Evolutionary conservation across 1,284 basidiomycete species (phyloP), one percentile per base, ranked within the genome.

Genomic region (Austroboletus novae-zelandiae): DNA sequence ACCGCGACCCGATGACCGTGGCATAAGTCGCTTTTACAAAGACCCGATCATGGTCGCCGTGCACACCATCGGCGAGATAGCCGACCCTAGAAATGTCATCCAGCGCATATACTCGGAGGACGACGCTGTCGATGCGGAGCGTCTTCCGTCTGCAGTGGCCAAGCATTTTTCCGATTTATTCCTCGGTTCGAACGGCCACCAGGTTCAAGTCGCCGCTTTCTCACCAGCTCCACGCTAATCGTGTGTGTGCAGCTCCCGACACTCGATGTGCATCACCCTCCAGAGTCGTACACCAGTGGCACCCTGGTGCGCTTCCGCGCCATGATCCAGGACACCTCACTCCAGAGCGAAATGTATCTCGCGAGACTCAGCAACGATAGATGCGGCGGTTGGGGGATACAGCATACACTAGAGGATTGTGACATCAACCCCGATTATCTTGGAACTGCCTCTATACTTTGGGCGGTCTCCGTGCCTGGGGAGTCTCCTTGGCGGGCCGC

Each of bases 321-420:
- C 13, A 87, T 89, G 86, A 74, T 91, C n/a, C 88, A 91, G 64
- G 89, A 90, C 60, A 89, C 86, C 2, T 87, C 87, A 5, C 63
- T 77, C 18, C 81, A 84, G 3, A 78, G 81, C 0, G 84, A 89
- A 61, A 74, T 91, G 59, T 91, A 90, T 62, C 72, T 89, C 35
- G 75, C 80, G 1, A 73, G 64, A 43, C 68, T 72, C 18, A 46
- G 57, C 36, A 62, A 71, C 35, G 74, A 72, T 4, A 64, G 61
- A 31, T 79, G 76, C 53, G 85, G 84, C 29, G 88, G 87, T 18
- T 91, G 89, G 88, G 88, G 86, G 9, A 67, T 86, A 29, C 65
- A 66, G 8, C 73, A 75, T 29, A 52, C 64, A 32, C 54, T 57
- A 11, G 55, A 55, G 25, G 66, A 72, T 6, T 58, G 61, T 20